phyloP scores from a whole-genome alignment of 306 rosid species.

The Dryas drummondii region DNA sequence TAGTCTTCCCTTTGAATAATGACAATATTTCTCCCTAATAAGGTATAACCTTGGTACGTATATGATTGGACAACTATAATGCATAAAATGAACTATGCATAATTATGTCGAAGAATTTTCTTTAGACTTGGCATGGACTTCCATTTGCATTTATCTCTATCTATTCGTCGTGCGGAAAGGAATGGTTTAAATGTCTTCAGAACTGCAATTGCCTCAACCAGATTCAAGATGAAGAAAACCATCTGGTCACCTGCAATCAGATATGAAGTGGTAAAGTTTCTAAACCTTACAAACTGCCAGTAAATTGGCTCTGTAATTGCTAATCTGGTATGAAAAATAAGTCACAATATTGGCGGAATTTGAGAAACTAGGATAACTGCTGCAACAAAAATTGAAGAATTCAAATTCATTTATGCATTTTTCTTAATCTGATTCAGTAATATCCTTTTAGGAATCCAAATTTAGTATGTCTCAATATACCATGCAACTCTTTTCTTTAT shows the following conservation, averaged over 20 bases:
- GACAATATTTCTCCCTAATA: background rate
- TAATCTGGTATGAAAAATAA: background rate
- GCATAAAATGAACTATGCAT: too few relatives aligned
- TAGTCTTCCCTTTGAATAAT: background rate
- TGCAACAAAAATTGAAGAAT: too few relatives aligned
- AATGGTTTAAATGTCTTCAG: slow-evolving; percentile 53
- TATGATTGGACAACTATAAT: too few relatives aligned
- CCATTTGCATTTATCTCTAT: background rate
- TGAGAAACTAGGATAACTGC: background rate
- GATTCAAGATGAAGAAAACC: slow-evolving; percentile 48
- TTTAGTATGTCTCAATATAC: too few relatives aligned
- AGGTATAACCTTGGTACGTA: too few relatives aligned
- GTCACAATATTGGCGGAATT: background rate
- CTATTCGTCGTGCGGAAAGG: slow-evolving; percentile 1
- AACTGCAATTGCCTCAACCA: slow-evolving; percentile 38
- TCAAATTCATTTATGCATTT: too few relatives aligned
- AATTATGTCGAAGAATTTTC: too few relatives aligned
- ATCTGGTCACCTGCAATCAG: slow-evolving; percentile 37
- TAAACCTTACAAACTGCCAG: background rate
- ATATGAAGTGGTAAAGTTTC: background rate
- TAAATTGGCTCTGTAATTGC: background rate
- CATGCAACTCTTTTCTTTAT: too few relatives aligned
- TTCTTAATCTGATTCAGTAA: too few relatives aligned
- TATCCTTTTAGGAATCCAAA: too few relatives aligned
- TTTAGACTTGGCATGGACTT: background rate